A percentile compares a stretch with the other conserved stretches of the same genome.
Evolutionary conservation across 139 green algal species (phyloP).

Genomic region (Zygnema cylindricum): DNA sequence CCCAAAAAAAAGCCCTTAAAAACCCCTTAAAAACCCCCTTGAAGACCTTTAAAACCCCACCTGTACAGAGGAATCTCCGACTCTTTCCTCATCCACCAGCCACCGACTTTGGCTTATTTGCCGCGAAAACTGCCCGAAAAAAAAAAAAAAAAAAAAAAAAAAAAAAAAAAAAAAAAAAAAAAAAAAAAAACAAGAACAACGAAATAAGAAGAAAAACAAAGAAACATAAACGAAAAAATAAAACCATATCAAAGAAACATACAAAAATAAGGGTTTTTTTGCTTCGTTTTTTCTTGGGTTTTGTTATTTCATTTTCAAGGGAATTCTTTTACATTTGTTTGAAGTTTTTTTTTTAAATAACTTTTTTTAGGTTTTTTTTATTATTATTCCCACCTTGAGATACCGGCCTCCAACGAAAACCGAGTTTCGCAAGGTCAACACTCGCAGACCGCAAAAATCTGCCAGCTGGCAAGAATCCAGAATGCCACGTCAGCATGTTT

Average conservation of each 20-base stretch:
- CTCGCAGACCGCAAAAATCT: neutral
- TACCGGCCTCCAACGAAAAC: conserved; percentile 48
- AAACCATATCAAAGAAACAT: no score
- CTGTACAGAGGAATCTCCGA: conserved; percentile 54
- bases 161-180: neutral
- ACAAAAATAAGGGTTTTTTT: no score
- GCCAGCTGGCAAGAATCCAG: neutral
- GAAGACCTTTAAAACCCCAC: neutral
- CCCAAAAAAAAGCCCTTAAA: no score
- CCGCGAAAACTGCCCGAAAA: conserved; percentile 29
- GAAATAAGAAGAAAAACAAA: neutral
- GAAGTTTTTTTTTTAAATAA: no score
- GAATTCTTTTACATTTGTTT: no score
- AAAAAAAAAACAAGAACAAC: neutral
- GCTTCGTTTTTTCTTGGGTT: no score
- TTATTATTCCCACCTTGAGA: conserved; percentile 46
- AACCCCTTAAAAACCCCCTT: no score
- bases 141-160: neutral
- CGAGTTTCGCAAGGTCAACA: conserved; percentile 25
- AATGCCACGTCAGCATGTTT: neutral
- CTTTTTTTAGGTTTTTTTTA: no score
- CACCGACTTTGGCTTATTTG: conserved; percentile 40
- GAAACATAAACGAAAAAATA: no score
- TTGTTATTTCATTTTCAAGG: no score
- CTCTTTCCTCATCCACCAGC: conserved; percentile 50